Evolutionary conservation across 768 basidiomycete genomes (phyloP).

Genomic region (Lactarius hatsudake): DNA sequence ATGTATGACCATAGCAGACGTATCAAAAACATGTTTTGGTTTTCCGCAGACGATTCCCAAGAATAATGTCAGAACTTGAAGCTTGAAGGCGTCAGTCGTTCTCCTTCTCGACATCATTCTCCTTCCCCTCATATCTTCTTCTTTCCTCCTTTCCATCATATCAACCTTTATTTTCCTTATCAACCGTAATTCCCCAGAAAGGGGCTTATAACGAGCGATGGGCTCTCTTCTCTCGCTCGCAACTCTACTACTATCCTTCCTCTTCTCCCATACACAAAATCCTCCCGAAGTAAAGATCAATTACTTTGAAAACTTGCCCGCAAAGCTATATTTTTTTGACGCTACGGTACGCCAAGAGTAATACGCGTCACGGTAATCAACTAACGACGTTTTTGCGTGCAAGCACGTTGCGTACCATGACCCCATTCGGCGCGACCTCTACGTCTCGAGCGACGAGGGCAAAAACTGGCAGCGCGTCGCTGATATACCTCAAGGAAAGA

Average conservation of each 20-base stretch:
- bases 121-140: not conserved
- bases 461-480: slow-evolving; percentile 55
- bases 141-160: not conserved
- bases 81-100: too few relatives aligned
- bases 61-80: too few relatives aligned
- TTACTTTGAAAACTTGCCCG: slow-evolving; percentile 70
- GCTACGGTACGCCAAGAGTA: slow-evolving; percentile 52
- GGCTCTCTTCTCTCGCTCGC: slow-evolving; percentile 8
- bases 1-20: too few relatives aligned
- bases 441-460: slow-evolving; percentile 86
- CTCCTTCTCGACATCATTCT: not conserved
- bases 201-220: slow-evolving; percentile 14
- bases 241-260: slow-evolving; percentile 5
- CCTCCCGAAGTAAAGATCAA: slow-evolving; percentile 34
- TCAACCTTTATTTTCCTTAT: not conserved
- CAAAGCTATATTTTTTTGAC: slow-evolving; percentile 86
- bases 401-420: slow-evolving; percentile 84
- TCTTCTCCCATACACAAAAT: slow-evolving; percentile 20
- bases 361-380: not conserved
- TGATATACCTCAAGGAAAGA: slow-evolving; percentile 57
- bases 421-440: slow-evolving; percentile 59
- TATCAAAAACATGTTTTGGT: too few relatives aligned
- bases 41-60: too few relatives aligned
- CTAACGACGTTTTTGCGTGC: not conserved
- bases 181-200: not conserved